These are phyloP conservation scores for Hypoxylon rubiginosum DNA, from an alignment of 2,329 filamentous ascomycete species.

Conservation along the genomic window DNA sequence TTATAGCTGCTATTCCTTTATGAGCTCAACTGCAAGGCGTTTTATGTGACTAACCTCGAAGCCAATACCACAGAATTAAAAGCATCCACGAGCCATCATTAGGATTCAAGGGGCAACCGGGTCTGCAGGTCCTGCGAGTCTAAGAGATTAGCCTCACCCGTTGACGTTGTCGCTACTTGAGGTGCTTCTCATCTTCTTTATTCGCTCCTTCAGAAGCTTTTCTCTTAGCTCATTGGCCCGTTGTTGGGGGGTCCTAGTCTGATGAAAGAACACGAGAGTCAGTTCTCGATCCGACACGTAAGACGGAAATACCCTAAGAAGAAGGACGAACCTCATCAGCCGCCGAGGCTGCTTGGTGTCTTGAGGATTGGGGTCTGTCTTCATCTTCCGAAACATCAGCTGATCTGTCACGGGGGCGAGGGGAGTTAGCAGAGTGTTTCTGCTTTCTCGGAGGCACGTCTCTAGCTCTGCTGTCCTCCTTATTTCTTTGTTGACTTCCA, in stretches of 20 bases:
- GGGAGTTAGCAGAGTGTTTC: constrained; percentile 66
- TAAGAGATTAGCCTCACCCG: constrained; percentile 62
- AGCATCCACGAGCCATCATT: constrained; percentile 21
- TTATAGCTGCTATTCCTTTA: constrained; percentile 23
- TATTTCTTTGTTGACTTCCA: constrained; percentile 38
- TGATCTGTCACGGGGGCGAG: constrained; percentile 64
- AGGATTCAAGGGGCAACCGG: constrained; percentile 36
- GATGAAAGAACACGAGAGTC: constrained; percentile 51
- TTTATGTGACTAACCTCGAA: constrained; percentile 46
- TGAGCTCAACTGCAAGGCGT: constrained; percentile 29
- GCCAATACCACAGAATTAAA: constrained; percentile 33
- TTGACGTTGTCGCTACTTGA: constrained; percentile 58
- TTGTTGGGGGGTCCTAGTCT: constrained; percentile 56
- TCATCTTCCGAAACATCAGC: constrained; percentile 69
- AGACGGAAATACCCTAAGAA: constrained; percentile 49
- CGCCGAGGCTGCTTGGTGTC: constrained; percentile 50
- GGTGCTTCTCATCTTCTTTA: constrained; percentile 68
- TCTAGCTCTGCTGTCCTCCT: constrained; percentile 45
- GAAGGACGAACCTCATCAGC: constrained; percentile 60
- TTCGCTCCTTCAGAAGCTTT: constrained; percentile 65
- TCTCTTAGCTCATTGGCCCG: constrained; percentile 62
- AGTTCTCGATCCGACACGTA: constrained; percentile 49
- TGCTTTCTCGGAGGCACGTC: constrained; percentile 58
- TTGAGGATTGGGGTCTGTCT: constrained; percentile 57
- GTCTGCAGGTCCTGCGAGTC: constrained; percentile 56